Conservation (phyloP, 2,329 filamentous ascomycete genomes). For the Periconia sp. region DNA sequence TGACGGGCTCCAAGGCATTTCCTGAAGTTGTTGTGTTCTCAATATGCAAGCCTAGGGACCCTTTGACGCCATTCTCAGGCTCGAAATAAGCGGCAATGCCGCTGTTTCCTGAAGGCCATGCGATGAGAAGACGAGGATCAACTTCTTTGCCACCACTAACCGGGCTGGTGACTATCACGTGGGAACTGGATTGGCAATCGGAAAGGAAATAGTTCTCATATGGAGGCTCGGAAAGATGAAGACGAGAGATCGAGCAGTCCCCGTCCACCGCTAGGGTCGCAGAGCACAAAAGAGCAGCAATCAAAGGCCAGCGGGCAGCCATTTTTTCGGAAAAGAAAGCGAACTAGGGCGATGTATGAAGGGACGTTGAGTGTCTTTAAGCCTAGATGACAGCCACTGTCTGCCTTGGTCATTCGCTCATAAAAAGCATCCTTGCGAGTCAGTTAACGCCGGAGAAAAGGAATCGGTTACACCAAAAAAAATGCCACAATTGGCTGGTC, state of each 20-base stretch:
- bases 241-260: constrained; percentile 21
- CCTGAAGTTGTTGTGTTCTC: constrained; percentile 51
- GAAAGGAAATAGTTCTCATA: constrained; percentile 69
- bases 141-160: constrained; percentile 59
- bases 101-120: constrained; percentile 68
- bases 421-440: no score
- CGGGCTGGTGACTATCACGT: constrained; percentile 64
- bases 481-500: no score
- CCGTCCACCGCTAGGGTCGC: background rate
- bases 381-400: background rate
- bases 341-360: no score
- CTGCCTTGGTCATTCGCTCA: no score
- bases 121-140: constrained; percentile 59
- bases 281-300: background rate
- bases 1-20: constrained; percentile 52
- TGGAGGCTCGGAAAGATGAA: constrained; percentile 58
- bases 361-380: background rate
- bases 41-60: constrained; percentile 56
- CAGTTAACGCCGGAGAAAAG: no score
- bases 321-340: no score
- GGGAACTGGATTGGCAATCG: constrained; percentile 61
- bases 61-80: constrained; percentile 56
- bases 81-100: constrained; percentile 61
- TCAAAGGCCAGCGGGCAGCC: background rate
- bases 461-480: no score